Evolutionary conservation across 129 eudicot genomes (phyloP).

Genomic region (Flaveria brownii): DNA sequence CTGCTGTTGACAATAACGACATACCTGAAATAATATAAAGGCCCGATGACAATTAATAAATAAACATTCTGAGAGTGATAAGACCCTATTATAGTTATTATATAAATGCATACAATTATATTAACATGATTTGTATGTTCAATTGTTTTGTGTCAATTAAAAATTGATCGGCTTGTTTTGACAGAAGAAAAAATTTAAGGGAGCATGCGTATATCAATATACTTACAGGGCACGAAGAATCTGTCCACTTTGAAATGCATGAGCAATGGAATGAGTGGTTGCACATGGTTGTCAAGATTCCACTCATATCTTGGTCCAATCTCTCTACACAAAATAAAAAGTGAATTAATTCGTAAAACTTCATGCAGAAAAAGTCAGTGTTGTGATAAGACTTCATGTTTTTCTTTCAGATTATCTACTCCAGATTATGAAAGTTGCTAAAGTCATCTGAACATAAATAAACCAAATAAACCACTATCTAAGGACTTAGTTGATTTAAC

Average conservation of each 20-base stretch:
- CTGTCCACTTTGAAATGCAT: slow-evolving; percentile 94
- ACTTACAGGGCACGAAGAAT: slow-evolving; percentile 97
- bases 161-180: background rate
- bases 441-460: background rate
- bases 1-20: slow-evolving; percentile 96
- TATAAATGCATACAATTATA: background rate
- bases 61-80: background rate
- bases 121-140: slow-evolving; percentile 20
- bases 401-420: slow-evolving; percentile 4
- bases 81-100: background rate
- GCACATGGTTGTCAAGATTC: slow-evolving; percentile 90
- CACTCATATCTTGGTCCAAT: slow-evolving; percentile 80
- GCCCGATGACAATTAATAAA: background rate
- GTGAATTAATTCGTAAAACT: background rate
- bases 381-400: background rate
- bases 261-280: slow-evolving; percentile 98
- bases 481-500: background rate
- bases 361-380: background rate
- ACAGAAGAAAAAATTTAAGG: background rate
- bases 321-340: slow-evolving; percentile 57
- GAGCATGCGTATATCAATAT: slow-evolving; percentile 10
- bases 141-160: background rate
- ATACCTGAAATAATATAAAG: slow-evolving; percentile 57
- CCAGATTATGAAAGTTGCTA: background rate
- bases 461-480: background rate